phyloP scores from a whole-genome alignment of 148 eudicot genomes.

The Persicaria maculosa region DNA sequence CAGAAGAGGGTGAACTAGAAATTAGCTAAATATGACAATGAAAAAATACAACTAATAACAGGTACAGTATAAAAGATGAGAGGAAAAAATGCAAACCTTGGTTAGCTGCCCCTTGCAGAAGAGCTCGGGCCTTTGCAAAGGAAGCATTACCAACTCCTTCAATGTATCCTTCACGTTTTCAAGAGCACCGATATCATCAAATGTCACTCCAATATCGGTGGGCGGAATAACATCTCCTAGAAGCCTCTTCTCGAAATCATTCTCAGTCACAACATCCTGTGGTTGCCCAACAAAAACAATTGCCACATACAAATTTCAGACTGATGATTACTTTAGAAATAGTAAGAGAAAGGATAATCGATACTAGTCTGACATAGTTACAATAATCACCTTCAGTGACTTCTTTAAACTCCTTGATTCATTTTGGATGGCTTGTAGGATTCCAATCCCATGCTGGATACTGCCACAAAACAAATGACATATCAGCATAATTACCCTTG shows the following conservation, averaged over 20 bases:
- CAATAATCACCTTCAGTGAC: constrained; percentile 61
- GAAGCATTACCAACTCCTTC: constrained; percentile 98
- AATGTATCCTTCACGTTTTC: constrained; percentile 94
- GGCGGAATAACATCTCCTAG: constrained; percentile 88
- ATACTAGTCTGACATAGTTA: not conserved
- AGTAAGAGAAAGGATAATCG: not conserved
- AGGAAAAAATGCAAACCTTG: constrained; percentile 41
- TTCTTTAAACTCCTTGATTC: constrained; percentile 84
- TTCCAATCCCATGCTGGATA: constrained; percentile 65
- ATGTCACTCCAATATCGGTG: constrained; percentile 89
- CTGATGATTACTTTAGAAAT: not conserved
- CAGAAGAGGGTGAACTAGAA: not conserved
- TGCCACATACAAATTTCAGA: not conserved
- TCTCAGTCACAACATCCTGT: constrained; percentile 91
- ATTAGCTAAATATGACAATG: not conserved
- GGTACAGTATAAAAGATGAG: not conserved
- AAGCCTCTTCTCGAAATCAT: constrained; percentile 93
- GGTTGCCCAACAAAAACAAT: constrained; percentile 14
- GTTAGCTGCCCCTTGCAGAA: constrained; percentile 95
- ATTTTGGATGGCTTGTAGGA: constrained; percentile 66
- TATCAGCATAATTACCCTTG: not conserved
- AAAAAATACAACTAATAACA: not conserved
- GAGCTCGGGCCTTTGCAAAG: constrained; percentile 92
- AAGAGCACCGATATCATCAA: constrained; percentile 98
- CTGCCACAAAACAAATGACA: constrained; percentile 31